phyloP scores from a whole-genome alignment of 257 asterid genomes.

The Haberlea rhodopensis region DNA sequence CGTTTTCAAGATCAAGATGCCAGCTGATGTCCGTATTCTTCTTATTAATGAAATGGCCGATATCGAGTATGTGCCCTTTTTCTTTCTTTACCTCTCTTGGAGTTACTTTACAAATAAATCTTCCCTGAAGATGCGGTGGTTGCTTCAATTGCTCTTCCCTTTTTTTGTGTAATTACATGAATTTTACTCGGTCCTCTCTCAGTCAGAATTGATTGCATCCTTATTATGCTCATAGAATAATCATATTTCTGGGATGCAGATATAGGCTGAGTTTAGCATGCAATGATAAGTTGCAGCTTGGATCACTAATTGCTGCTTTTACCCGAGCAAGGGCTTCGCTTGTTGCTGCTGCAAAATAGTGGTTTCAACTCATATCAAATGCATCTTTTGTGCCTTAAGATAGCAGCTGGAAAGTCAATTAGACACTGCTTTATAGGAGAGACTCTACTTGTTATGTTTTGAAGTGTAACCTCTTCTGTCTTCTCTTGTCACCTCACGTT shows the following conservation, averaged over 20 bases:
- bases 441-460: background rate
- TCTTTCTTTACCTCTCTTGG: slow-evolving; percentile 5
- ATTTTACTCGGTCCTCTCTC: background rate
- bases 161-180: slow-evolving; percentile 11
- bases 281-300: slow-evolving; percentile 89
- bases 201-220: background rate
- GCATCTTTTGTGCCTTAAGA: background rate
- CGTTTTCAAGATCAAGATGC: slow-evolving; percentile 95
- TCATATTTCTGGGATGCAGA: slow-evolving; percentile 39
- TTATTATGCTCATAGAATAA: background rate
- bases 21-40: slow-evolving; percentile 69
- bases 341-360: slow-evolving; percentile 75
- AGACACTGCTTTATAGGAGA: background rate
- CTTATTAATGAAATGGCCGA: slow-evolving; percentile 89
- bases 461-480: background rate
- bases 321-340: slow-evolving; percentile 69
- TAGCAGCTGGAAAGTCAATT: background rate
- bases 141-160: background rate
- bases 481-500: background rate
- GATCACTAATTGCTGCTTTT: slow-evolving; percentile 78
- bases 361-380: background rate
- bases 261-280: slow-evolving; percentile 86
- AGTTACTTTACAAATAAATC: background rate
- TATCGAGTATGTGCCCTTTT: slow-evolving; percentile 60
- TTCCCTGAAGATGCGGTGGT: slow-evolving; percentile 6